These are phyloP conservation scores for Physcomitrium patens DNA, from an alignment of 225 moss, liverwort and hornwort genomes.

Conservation along the genomic window DNA sequence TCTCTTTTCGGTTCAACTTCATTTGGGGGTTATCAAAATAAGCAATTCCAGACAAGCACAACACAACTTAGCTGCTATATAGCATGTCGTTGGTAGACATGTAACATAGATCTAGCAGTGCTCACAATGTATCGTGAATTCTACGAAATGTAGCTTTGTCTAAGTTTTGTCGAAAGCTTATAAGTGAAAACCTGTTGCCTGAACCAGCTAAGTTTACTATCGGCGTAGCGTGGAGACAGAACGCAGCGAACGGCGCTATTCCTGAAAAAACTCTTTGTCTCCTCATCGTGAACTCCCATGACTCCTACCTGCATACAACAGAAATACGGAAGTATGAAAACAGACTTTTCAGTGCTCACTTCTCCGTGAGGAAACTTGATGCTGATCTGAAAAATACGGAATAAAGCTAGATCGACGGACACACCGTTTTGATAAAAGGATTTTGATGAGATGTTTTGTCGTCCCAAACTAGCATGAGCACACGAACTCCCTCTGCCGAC, in stretches of 20 bases:
- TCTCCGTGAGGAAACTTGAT: background rate
- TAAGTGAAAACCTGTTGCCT: conserved; percentile 67
- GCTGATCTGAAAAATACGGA: background rate
- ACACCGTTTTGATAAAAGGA: conserved; percentile 62
- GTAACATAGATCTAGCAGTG: background rate
- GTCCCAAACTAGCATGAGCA: conserved; percentile 90
- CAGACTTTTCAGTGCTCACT: background rate
- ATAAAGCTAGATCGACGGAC: background rate
- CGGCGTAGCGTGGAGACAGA: conserved; percentile 80
- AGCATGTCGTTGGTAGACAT: background rate
- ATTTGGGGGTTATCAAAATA: background rate
- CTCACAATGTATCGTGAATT: background rate
- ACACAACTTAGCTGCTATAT: background rate
- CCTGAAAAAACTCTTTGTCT: conserved; percentile 74
- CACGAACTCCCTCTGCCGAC: conserved; percentile 84
- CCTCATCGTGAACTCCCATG: conserved; percentile 89
- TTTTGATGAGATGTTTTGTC: conserved; percentile 88
- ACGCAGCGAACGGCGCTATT: conserved; percentile 73
- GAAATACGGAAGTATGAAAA: conserved; percentile 1
- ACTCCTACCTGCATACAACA: conserved; percentile 66
- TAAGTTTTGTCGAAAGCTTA: background rate
- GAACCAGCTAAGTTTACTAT: conserved; percentile 84
- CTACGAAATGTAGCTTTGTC: background rate
- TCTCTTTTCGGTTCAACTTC: background rate
- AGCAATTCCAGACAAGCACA: conserved; percentile 5